These are phyloP conservation scores for rapeseed (Brassica napus) DNA, from an alignment of 345 rosid genomes.

Conservation along the genomic window Da-Ae NC_063437.1:20046001-20046500, in stretches of 20 bases:
- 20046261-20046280: constrained; percentile 19
- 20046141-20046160: background rate
- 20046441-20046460: constrained; percentile 18
- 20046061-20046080: background rate
- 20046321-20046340: background rate
- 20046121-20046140: background rate
- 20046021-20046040: no score
- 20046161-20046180: background rate
- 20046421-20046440: constrained; percentile 22
- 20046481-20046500: constrained; percentile 34
- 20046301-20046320: constrained; percentile 28
- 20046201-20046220: background rate
- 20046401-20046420: constrained; percentile 14
- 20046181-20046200: background rate
- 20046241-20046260: constrained; percentile 12
- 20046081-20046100: background rate
- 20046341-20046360: constrained; percentile 19
- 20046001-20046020: no score
- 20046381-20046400: constrained; percentile 6
- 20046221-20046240: background rate
- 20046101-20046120: background rate
- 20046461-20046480: constrained; percentile 32
- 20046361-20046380: constrained; percentile 4
- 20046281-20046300: constrained; percentile 21
- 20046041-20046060: background rate